Conservation (phyloP, 148 eudicot genomes). For the Linanthus parryae region DNA sequence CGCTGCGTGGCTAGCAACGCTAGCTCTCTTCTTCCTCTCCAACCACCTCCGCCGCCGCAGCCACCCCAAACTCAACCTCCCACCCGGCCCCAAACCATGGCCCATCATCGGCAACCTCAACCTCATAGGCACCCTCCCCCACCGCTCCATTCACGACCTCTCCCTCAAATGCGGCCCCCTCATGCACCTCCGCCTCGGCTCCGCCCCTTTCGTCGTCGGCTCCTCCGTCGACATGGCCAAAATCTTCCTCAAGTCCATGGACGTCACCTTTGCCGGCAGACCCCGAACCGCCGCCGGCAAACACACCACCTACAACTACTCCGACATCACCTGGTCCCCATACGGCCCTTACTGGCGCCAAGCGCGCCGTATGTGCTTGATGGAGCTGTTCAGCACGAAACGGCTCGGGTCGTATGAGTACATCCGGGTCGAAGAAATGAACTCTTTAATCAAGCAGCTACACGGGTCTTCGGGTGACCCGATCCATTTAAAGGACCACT, state of each 20-base stretch:
- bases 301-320: constrained; percentile 78
- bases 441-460: constrained; percentile 24
- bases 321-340: constrained; percentile 90
- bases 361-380: constrained; percentile 72
- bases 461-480: constrained; percentile 13
- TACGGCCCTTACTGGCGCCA: constrained; percentile 94
- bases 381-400: constrained; percentile 70
- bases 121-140: constrained; percentile 78
- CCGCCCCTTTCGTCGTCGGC: constrained; percentile 56
- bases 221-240: constrained; percentile 70
- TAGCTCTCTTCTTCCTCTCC: constrained; percentile 28
- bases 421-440: constrained; percentile 66
- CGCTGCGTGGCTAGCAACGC: constrained; percentile 26
- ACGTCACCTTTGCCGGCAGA: constrained; percentile 46
- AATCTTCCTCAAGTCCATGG: constrained; percentile 60
- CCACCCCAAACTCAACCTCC: constrained; percentile 44
- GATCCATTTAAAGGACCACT: constrained; percentile 41
- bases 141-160: constrained; percentile 62
- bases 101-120: constrained; percentile 89
- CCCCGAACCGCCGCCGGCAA: constrained; percentile 88
- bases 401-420: constrained; percentile 78
- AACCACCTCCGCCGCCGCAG: constrained; percentile 24
- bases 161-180: constrained; percentile 61
- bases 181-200: constrained; percentile 69
- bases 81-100: constrained; percentile 96